These are phyloP conservation scores for Xylaria acuta DNA, from an alignment of 495 filamentous ascomycete genomes.

Conservation along the genomic window DNA sequence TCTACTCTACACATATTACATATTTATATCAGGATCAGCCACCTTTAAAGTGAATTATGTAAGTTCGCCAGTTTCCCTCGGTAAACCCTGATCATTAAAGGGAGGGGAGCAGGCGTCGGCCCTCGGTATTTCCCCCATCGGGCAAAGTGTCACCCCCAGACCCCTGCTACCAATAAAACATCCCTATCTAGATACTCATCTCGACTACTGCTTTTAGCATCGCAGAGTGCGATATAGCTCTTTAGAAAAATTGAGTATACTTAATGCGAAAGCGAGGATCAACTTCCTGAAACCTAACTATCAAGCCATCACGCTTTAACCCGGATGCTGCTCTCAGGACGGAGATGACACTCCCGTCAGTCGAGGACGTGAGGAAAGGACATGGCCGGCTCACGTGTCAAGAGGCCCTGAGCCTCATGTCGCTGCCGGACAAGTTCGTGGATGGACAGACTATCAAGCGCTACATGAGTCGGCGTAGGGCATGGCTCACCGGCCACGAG, in stretches of 20 bases:
- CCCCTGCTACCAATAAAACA: background rate
- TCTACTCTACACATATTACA: too few relatives aligned
- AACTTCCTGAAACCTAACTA: background rate
- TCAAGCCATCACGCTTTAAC: background rate
- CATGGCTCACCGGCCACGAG: constrained; percentile 44
- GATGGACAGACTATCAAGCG: constrained; percentile 32
- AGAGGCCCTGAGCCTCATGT: constrained; percentile 45
- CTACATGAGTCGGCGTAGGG: constrained; percentile 47
- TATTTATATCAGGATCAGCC: too few relatives aligned
- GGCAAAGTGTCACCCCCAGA: constrained; percentile 2
- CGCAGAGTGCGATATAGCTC: background rate
- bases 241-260: background rate
- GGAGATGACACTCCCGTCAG: constrained; percentile 21
- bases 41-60: too few relatives aligned
- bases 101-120: background rate
- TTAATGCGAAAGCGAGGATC: background rate
- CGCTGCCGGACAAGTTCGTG: constrained; percentile 35
- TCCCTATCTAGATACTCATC: background rate
- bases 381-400: constrained; percentile 44
- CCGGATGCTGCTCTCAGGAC: background rate
- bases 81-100: background rate
- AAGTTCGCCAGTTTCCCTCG: background rate
- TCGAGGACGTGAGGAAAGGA: constrained; percentile 19
- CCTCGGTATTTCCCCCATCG: constrained; percentile 6
- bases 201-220: background rate